phyloP scores from a whole-genome alignment of 2,329 filamentous ascomycete species.

The Plectosphaerella cucumerina region DNA sequence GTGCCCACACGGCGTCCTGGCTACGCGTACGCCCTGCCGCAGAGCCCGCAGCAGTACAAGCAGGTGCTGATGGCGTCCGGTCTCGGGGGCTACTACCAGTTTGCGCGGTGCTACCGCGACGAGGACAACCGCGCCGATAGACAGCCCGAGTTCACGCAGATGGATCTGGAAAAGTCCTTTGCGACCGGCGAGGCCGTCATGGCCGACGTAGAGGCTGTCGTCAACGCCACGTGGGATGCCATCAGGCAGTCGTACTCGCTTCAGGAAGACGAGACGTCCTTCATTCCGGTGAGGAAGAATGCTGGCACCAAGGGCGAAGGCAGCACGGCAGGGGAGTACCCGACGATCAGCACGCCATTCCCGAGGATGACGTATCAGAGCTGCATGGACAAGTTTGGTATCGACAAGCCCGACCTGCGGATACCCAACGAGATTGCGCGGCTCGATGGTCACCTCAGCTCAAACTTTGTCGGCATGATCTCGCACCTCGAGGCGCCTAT shows the following conservation, averaged over 20 bases:
- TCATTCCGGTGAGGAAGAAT: conserved; percentile 19
- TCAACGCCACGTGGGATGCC: conserved; percentile 50
- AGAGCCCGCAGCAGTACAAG: conserved; percentile 98
- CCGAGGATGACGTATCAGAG: conserved; percentile 65
- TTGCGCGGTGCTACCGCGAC: conserved; percentile 92
- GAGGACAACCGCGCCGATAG: conserved; percentile 89
- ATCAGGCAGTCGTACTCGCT: conserved; percentile 37
- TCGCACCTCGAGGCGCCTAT: conserved; percentile 62
- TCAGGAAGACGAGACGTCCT: conserved; percentile 21
- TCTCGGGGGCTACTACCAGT: conserved; percentile 79
- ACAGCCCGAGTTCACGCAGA: conserved; percentile 95
- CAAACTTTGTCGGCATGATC: conserved; percentile 70
- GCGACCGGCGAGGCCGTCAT: conserved; percentile 69
- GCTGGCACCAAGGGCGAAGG: neutral
- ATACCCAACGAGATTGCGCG: conserved; percentile 66
- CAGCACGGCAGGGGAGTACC: conserved; percentile 10
- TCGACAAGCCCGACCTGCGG: conserved; percentile 88
- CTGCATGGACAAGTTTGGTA: conserved; percentile 77
- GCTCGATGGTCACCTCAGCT: conserved; percentile 59
- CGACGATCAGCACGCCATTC: conserved; percentile 37
- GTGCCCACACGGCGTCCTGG: conserved; percentile 79
- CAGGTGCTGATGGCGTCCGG: conserved; percentile 95
- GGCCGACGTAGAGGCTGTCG: conserved; percentile 43
- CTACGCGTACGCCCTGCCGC: conserved; percentile 83
- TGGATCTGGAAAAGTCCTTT: conserved; percentile 94